phyloP scores from a whole-genome alignment of 495 filamentous ascomycete species.

The Neurospora sp. region DNA sequence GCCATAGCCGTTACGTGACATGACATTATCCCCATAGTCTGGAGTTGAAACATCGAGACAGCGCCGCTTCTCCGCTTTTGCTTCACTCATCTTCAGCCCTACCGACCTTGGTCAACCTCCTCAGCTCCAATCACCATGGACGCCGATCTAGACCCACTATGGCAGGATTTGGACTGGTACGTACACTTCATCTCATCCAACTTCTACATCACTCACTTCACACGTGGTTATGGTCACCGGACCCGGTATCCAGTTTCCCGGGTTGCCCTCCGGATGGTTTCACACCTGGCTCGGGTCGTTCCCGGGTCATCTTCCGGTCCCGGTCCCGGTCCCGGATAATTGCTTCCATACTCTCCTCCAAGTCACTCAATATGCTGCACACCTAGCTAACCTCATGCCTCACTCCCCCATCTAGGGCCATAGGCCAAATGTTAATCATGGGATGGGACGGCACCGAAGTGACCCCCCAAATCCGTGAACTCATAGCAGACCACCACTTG shows the following conservation, averaged over 20 bases:
- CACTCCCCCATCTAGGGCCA: slow-evolving; percentile 34
- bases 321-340: slow-evolving; percentile 1
- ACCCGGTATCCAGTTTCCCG: neutral
- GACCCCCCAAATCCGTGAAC: slow-evolving; percentile 69
- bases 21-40: neutral
- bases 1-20: neutral
- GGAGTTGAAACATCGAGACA: neutral
- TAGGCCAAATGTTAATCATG: slow-evolving; percentile 93
- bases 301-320: neutral
- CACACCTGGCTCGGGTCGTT: neutral
- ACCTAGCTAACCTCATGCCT: neutral
- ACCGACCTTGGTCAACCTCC: neutral
- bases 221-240: neutral
- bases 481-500: slow-evolving; percentile 78
- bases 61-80: neutral
- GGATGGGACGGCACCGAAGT: slow-evolving; percentile 87
- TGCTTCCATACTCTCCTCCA: neutral
- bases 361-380: neutral
- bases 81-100: neutral
- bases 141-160: slow-evolving; percentile 53
- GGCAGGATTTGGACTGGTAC: slow-evolving; percentile 58
- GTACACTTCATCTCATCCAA: slow-evolving; percentile 5
- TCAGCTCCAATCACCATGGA: slow-evolving; percentile 29
- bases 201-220: neutral
- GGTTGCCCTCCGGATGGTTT: neutral